Base-by-base conservation (phyloP, 768 basidiomycete genomes). In the Sporobolomyces roseus region DNA sequence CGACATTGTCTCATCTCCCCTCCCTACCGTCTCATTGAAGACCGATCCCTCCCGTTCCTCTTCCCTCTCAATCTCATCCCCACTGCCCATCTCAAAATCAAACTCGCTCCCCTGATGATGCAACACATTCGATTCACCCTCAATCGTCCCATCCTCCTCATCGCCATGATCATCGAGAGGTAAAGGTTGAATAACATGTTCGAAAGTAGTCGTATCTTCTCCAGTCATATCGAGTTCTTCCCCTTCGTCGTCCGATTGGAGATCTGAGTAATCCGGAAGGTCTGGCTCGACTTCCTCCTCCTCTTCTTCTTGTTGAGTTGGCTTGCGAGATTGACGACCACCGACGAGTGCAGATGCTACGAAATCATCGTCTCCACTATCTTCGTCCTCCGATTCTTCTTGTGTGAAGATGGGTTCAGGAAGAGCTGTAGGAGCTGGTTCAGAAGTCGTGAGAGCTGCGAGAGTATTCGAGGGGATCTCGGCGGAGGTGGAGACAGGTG, bases 351-450 rank as follows among this genome's bases (percentile, higher is more conserved):
- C 46, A 14, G 50, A 54, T 9, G 59, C 55, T 3, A 65, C 69
- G n/a, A 58, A 58, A 4, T 81, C 78, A 43, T 75, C 76, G 45
- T 60, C 56, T 5, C 74, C 67, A 25, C 80, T 79, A 21, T 66
- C 74, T 38, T 79, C 79, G 32, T 79, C 80, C n/a, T 80, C 79
- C 38, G 17, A 17, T 41, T 41, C 38, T 41, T n/a, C n/a, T n/a
- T n/a, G n/a, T n/a, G n/a, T n/a, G n/a, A n/a, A n/a, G n/a, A n/a
- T n/a, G n/a, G n/a, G n/a, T n/a, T n/a, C n/a, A n/a, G n/a, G n/a
- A n/a, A n/a, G n/a, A n/a, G n/a, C n/a, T n/a, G n/a, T n/a, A n/a
- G n/a, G n/a, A n/a, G n/a, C n/a, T n/a, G n/a, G n/a, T n/a, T n/a
- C n/a, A n/a, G n/a, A n/a, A n/a, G n/a, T n/a, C n/a, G n/a, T n/a